Percentiles rank a stretch among this genome's conserved stretches.
phyloP scores from a whole-genome alignment of 495 filamentous ascomycete genomes.

The Penicillium pancosmium region DNA sequence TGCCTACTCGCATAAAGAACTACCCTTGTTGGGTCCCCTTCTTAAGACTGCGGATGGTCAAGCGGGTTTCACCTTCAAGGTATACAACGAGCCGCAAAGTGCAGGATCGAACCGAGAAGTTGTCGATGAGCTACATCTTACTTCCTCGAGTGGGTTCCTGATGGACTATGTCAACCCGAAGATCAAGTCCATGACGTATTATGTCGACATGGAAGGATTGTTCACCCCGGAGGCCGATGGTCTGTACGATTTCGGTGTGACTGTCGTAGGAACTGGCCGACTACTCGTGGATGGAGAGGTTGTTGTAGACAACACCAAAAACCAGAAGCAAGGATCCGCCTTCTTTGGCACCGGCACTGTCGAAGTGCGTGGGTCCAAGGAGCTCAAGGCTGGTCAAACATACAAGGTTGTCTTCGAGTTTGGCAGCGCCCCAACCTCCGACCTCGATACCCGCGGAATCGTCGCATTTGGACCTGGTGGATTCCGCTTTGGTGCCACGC shows the following conservation, averaged over 20 bases:
- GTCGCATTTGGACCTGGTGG: constrained; percentile 68
- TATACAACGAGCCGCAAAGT: constrained; percentile 58
- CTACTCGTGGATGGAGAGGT: constrained; percentile 70
- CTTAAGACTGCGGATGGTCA: constrained; percentile 52
- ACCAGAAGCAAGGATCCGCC: constrained; percentile 60
- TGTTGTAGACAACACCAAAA: constrained; percentile 68
- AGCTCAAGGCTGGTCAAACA: constrained; percentile 59
- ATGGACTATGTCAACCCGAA: constrained; percentile 66
- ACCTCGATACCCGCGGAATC: constrained; percentile 53
- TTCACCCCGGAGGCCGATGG: constrained; percentile 63
- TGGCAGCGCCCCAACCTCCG: constrained; percentile 64
- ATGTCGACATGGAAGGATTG: constrained; percentile 62
- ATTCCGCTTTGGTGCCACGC: constrained; percentile 75
- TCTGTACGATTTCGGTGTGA: constrained; percentile 74
- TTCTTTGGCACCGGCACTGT: constrained; percentile 65
- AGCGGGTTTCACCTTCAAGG: constrained; percentile 59
- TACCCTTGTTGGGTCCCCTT: constrained; percentile 56
- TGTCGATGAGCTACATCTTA: constrained; percentile 58
- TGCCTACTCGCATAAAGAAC: constrained; percentile 61
- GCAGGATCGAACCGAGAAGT: constrained; percentile 44
- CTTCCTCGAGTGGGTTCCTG: constrained; percentile 57
- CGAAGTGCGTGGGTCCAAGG: constrained; percentile 59
- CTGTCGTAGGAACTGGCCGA: constrained; percentile 72
- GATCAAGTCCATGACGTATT: constrained; percentile 56
- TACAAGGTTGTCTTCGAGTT: constrained; percentile 67